Base-by-base conservation (phyloP, 495 filamentous ascomycete genomes). In the Aspergillus bertholletiae region DNA sequence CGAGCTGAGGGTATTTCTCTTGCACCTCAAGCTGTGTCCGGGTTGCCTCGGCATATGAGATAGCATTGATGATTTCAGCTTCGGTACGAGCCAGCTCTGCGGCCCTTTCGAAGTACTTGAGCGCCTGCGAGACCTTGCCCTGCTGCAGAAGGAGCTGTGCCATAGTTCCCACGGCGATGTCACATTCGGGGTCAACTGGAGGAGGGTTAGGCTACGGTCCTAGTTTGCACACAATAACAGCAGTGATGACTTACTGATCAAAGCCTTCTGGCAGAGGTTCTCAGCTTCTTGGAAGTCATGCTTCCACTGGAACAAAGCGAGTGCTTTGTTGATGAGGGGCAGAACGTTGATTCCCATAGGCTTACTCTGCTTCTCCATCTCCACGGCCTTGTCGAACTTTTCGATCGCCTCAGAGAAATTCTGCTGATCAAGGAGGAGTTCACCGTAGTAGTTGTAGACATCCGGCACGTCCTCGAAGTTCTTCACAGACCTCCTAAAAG, bases 361-460 rank as follows among this genome's bases (percentile, higher is more conserved):
- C 76, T 95, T 96, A 54, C 83, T 85, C 72, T 89, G 83, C 80
- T 92, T 92, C 79, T 99, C 94, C 87, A 97, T 95, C 68, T 97
- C 92, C 44, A 97, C 90, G 0, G 95, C 94, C 45, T 84, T 94
- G 67, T 99, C 94, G 64, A 99, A 99, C 77, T 97, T 96, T 75
- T 96, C 88, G 58, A 99, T 95, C 12, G 94, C 94, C 67, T 97
- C 94, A 46, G 88, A 78, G 70, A 84, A 97, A 74, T 96, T 96
- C 70, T 88, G 84, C 77, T 99, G 94, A 76, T 99, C 94, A 20
- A 99, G 84, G 21, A 99, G 79, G n/a, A 99, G 82, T 74, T 99
- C 94, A 65, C 94, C 94, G 59, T 95, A 97, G 82, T 97, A 99
- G 78, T 99, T 99, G 78, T 97, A 99, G 3, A 99, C 94, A 67